Conservation (phyloP, 352 stramenopile genomes). For the Globisporangium takayamanum region DNA sequence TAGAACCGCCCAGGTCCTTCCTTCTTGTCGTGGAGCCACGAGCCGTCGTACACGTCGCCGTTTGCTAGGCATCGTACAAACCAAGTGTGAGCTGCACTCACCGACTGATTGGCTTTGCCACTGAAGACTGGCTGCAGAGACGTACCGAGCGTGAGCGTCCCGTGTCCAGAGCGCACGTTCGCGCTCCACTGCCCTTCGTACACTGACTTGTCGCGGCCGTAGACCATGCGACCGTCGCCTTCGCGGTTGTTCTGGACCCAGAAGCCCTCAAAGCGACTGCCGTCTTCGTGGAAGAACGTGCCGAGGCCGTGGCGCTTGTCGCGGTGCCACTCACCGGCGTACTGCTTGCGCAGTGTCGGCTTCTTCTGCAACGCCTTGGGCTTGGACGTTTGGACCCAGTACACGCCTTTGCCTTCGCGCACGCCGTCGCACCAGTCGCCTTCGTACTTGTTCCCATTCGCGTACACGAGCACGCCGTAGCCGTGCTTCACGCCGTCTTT, state of each 20-base stretch:
- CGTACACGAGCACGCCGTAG: conserved; percentile 84
- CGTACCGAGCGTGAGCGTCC: conserved; percentile 55
- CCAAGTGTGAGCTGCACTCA: too few relatives aligned
- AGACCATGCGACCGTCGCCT: conserved; percentile 74
- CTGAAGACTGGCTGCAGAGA: background rate
- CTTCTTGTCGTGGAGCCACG: conserved; percentile 86
- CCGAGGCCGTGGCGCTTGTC: conserved; percentile 73
- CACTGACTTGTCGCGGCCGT: conserved; percentile 72
- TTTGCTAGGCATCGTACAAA: conserved; percentile 34
- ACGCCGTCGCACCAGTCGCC: conserved; percentile 78
- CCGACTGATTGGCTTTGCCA: background rate
- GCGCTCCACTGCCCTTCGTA: conserved; percentile 84
- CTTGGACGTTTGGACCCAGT: conserved; percentile 70
- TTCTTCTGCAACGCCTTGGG: conserved; percentile 41
- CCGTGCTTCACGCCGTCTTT: conserved; percentile 90
- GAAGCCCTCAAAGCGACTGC: conserved; percentile 71
- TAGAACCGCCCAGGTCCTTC: conserved; percentile 80
- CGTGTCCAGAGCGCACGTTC: conserved; percentile 70
- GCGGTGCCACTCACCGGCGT: conserved; percentile 70
- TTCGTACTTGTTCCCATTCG: conserved; percentile 90
- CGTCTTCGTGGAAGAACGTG: conserved; percentile 80
- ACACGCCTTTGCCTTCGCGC: conserved; percentile 75
- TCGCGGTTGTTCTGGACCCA: conserved; percentile 74
- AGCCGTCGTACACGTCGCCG: conserved; percentile 82
- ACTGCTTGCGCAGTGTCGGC: conserved; percentile 69